Evolutionary conservation across 495 filamentous ascomycete genomes (phyloP), one percentile per base, ranked within the genome.

Genomic region (Podospora pseudopauciseta): DNA sequence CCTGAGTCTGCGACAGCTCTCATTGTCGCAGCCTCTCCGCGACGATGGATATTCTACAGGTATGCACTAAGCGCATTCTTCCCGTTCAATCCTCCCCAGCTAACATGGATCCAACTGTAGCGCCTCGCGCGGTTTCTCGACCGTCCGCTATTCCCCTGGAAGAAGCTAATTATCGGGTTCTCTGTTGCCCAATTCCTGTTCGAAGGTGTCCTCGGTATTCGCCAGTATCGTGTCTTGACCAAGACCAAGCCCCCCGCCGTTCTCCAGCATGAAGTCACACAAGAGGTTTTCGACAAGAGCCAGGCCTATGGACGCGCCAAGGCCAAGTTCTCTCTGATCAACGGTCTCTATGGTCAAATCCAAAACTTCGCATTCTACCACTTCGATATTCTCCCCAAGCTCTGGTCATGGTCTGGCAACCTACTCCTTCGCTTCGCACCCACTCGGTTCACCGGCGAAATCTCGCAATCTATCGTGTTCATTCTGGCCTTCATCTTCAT

Each of bases 241-340:
- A 87, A 87, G 65, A 95, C 85, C 0, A 90, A 88, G 72, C 85
- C 90, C 9, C 96, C 95, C 5, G 89, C 92, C 79, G 91, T 95
- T 18, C 86, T 99, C 28, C 86, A 91, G 67, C 87, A 88, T 44
- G 94, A 96, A 75, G 91, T 99, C 62, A 88, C 91, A 11, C 90
- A 96, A 74, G 88, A 96, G 74, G 92, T 91, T 65, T 97, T 90
- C 75, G 94, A 98, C 78, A 96, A 97, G 78, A 92, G 90, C 79
- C 95, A 98, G 90, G 92, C 90, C 73, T 99, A 99, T 77, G 93
- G 93, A 76, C 90, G 95, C 69, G 92, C 93, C 68, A 99, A 99
- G 81, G 92, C 93, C 62, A 91, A 93, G 78, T 98, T 93, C 79
- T 81, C 88, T 69, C 88, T 96, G 75, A 73, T 96, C 72, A 89